Conservation (phyloP, 768 basidiomycete species). For the Pleurotus djamor region DNA sequence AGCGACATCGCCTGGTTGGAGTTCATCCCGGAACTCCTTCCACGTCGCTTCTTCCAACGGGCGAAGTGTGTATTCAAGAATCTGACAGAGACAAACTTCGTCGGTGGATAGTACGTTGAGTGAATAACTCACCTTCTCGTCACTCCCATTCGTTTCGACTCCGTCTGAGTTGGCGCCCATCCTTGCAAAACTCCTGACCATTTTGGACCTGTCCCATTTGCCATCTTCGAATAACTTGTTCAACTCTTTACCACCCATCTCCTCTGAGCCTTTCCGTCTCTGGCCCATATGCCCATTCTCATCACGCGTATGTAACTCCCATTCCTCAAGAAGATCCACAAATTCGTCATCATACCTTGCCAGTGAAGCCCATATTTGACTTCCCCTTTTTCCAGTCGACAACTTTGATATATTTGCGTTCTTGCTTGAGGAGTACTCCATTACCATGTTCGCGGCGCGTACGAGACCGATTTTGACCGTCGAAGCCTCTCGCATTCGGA, state of each 20-base stretch:
- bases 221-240: conserved; percentile 46
- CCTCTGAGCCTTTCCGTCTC: conserved; percentile 28
- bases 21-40: conserved; percentile 34
- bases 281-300: conserved; percentile 33
- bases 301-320: conserved; percentile 55
- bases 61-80: conserved; percentile 41
- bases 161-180: conserved; percentile 39
- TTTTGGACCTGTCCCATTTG: conserved; percentile 73
- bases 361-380: conserved; percentile 67
- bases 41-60: conserved; percentile 43
- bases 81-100: conserved; percentile 18
- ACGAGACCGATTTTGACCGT: conserved; percentile 48
- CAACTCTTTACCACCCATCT: conserved; percentile 33
- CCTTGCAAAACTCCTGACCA: conserved; percentile 74
- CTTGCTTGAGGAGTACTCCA: conserved; percentile 39
- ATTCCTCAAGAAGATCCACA: conserved; percentile 57
- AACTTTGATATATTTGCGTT: conserved; percentile 22
- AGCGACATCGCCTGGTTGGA: conserved; percentile 20
- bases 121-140: conserved; percentile 26
- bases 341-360: conserved; percentile 80
- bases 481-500: conserved; percentile 61
- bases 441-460: conserved; percentile 53
- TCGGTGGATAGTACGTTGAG: neutral
- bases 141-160: conserved; percentile 25
- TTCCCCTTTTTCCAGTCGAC: conserved; percentile 22